Conservation (phyloP, 2,329 filamentous ascomycete genomes). For the Penicillium sp. region DNA sequence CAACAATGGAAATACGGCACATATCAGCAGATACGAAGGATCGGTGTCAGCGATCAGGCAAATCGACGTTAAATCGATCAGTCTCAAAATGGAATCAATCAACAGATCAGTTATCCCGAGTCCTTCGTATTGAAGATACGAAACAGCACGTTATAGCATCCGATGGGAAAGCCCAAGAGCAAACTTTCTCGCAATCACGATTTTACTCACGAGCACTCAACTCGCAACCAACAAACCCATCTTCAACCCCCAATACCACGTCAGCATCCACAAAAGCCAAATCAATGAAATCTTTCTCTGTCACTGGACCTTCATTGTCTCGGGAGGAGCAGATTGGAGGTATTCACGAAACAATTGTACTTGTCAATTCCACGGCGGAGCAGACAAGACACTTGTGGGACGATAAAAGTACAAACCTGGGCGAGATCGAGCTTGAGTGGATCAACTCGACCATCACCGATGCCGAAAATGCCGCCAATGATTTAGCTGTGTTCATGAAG, state of each 20-base stretch:
- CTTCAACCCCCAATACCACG: not conserved
- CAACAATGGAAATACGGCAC: conserved; percentile 14
- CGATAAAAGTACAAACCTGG: conserved; percentile 7
- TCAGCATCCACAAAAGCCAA: not conserved
- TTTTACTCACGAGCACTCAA: not conserved
- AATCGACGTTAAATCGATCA: conserved; percentile 6
- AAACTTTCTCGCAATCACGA: not conserved
- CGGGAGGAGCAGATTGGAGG: conserved; percentile 10
- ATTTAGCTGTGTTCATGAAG: conserved; percentile 27
- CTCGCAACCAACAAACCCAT: not conserved
- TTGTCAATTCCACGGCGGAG: not conserved
- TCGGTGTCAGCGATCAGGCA: conserved; percentile 12
- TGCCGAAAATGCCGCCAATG: conserved; percentile 33
- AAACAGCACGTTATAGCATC: not conserved
- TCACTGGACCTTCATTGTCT: not conserved
- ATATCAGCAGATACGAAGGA: conserved; percentile 13
- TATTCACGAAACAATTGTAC: conserved; percentile 6
- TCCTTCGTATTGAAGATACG: not conserved
- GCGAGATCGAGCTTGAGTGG: conserved; percentile 26
- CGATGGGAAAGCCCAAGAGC: not conserved
- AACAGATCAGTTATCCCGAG: conserved; percentile 8
- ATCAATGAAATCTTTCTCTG: not conserved
- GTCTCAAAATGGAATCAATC: conserved; percentile 12
- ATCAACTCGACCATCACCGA: conserved; percentile 29
- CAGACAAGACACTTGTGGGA: conserved; percentile 11